Base-by-base conservation (phyloP, 2,329 filamentous ascomycete species). In the Apiospora aurea region DNA sequence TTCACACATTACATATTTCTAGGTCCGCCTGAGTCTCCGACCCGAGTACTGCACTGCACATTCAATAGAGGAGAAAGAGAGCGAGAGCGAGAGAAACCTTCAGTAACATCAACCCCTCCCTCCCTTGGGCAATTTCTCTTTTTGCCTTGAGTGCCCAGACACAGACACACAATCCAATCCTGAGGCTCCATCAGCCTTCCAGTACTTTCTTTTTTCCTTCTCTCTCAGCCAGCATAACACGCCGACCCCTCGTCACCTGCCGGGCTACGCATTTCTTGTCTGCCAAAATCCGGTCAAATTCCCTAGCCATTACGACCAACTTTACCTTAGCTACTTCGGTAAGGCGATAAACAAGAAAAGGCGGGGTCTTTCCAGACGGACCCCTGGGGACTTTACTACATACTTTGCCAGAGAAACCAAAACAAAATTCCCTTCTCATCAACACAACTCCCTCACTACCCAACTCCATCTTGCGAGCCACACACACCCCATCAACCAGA, bases 341-440 rank as follows among this genome's bases (percentile, higher is more conserved):
- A 41, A 64, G 57, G 57, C 21, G 49, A 69, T 69, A 51, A 38
- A 69, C 41, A 64, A 29, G 34, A 64, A 64, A 64, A 64, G 57
- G 57, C 57, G 57, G 57, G 57, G 57, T 64, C 47, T 43, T 69
- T 69, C 44, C 66, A 68, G 66, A 68, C 66, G 46, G 47, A 57
- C 68, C 68, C 68, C 68, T 69, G 66, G 66, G 66, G 44, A 68
- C 66, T 68, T 68, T 68, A 47, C 57, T 41, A 64, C 57, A 64
- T 64, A 64, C 34, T 64, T 64, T 41, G 57, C 57, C 57, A 8
- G 24, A 68, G 47, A 41, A 43, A 53, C 68, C 68, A 69, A 53
- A 51, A 69, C 68, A 69, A 69, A 69, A 57, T 51, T 69, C 68
- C 68, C 68, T 51, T 53, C 68, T 44, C 66, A 44, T 47, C 41